Percentiles rank a stretch among this genome's conserved stretches.
Conservation (phyloP, 805 yeast species). For the Starmerella bacillaris region DNA sequence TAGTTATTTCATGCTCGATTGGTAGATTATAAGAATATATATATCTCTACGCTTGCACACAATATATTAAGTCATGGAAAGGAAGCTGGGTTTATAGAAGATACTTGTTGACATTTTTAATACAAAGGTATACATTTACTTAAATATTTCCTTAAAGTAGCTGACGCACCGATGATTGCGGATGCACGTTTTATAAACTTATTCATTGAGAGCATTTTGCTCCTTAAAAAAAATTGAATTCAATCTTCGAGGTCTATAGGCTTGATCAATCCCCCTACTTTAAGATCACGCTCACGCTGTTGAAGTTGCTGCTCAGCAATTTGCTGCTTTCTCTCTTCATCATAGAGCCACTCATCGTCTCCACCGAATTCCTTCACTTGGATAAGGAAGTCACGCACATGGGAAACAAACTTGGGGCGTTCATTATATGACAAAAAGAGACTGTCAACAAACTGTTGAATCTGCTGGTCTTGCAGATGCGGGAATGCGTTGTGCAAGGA, state of each 20-base stretch:
- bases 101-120: too few species aligned
- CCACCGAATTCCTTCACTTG: slow-evolving; percentile 95
- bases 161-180: too few species aligned
- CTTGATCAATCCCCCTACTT: slow-evolving; percentile 82
- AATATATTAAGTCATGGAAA: too few species aligned
- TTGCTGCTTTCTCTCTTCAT: slow-evolving; percentile 78
- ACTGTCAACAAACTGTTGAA: slow-evolving; percentile 62
- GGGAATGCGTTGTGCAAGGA: slow-evolving; percentile 83
- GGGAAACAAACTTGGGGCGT: slow-evolving; percentile 57
- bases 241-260: slow-evolving; percentile 88
- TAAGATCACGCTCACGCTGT: slow-evolving; percentile 65
- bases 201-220: too few species aligned
- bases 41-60: too few species aligned
- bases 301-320: slow-evolving; percentile 44
- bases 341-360: slow-evolving; percentile 80
- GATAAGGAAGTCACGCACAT: slow-evolving; percentile 83
- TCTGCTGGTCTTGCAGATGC: slow-evolving; percentile 68
- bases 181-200: too few species aligned
- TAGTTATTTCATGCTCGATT: too few species aligned
- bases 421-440: slow-evolving; percentile 54
- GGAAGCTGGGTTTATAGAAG: too few species aligned
- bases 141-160: too few species aligned
- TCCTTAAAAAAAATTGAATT: too few species aligned
- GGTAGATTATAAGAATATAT: too few species aligned
- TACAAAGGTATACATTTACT: too few species aligned